Base-by-base conservation (phyloP, 2,329 filamentous ascomycete genomes). In the Neofusicoccum ribis region DNA sequence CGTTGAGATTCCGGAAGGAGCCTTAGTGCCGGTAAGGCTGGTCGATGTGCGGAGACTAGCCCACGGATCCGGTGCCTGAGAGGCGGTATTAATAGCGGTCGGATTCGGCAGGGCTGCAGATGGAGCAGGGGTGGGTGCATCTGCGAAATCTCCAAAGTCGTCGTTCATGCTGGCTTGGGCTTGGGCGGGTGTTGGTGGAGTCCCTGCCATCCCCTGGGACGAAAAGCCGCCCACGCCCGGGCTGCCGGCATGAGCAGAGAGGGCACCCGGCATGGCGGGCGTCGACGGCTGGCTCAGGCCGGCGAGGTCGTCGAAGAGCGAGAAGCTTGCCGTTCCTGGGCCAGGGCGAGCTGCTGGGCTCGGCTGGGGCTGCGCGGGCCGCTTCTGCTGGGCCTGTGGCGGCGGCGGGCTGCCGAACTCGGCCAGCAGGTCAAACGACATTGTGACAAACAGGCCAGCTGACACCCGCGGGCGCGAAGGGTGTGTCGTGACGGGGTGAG, bases 121-220 rank as follows among this genome's bases (percentile, higher is more conserved):
- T 36, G 70, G 66, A 8, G 67, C 47, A 7, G 71, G 67, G 14
- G 73, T 54, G 3, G 52, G 17, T 34, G 68, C 72, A 50, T 72
- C 76, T 65, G 78, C 76, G 58, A 79, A 79, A 46, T 79, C 77
- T n/a, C 77, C 77, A 76, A 76, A 79, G 34, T 79, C 77, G 66
- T 79, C 77, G 23, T 71, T 71, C 7, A 76, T 73, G 34, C 70
- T 54, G 43, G 51, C 27, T 31, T 31, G 27, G 44, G 52, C 64
- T 36, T 60, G 34, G 17, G 50, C 31, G 41, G 64, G 20, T 23
- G 44, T 44, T 65, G 58, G 15, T 9, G 41, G 39, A 37, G 49
- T 49, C 44, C 44, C 46, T 17, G 37, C 23, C 17, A 50, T 8
- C 34, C 27, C 50, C 41, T 52, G 49, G 31, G 50, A 9, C 31